Evolutionary conservation across 805 yeast genomes (phyloP).

Genomic region (Myxozyma udenii): DNA sequence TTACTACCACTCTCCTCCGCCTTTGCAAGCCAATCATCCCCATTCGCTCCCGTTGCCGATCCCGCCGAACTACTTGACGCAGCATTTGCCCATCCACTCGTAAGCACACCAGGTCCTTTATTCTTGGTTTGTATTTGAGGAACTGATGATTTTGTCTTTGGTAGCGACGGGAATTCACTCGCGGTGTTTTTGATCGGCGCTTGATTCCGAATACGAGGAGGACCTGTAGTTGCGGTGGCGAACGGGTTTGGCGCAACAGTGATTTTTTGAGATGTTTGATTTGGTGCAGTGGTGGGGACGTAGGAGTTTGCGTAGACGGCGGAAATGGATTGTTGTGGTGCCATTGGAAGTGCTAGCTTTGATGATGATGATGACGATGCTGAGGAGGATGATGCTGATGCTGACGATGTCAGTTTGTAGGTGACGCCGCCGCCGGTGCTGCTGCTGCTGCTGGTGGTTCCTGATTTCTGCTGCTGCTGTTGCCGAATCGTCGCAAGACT

Average conservation of each 20-base stretch:
- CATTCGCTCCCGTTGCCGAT: background rate
- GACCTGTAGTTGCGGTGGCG: background rate
- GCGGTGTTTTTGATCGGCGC: constrained; percentile 8
- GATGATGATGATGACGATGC: constrained; percentile 9
- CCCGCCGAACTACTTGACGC: constrained; percentile 2
- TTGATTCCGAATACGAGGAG: background rate
- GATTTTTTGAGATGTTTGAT: constrained; percentile 16
- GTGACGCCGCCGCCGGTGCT: constrained; percentile 1
- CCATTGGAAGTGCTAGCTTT: constrained; percentile 12
- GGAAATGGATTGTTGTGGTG: constrained; percentile 13
- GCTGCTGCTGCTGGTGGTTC: background rate
- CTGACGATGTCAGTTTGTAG: background rate
- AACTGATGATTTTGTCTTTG: constrained; percentile 5
- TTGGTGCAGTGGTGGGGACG: constrained; percentile 16
- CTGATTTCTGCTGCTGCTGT: background rate
- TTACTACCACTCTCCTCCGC: background rate
- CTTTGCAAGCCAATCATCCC: background rate
- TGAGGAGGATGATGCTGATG: constrained; percentile 7
- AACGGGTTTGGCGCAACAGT: constrained; percentile 3
- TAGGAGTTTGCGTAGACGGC: constrained; percentile 14
- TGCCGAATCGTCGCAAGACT: background rate
- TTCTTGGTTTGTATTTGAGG: background rate
- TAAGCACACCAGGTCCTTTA: constrained; percentile 1
- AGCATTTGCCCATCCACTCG: constrained; percentile 11
- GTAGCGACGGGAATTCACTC: constrained; percentile 27